These are phyloP conservation scores for Pythium coloratum DNA, from an alignment of 352 stramenopile species.

Conservation along the genomic window DNA sequence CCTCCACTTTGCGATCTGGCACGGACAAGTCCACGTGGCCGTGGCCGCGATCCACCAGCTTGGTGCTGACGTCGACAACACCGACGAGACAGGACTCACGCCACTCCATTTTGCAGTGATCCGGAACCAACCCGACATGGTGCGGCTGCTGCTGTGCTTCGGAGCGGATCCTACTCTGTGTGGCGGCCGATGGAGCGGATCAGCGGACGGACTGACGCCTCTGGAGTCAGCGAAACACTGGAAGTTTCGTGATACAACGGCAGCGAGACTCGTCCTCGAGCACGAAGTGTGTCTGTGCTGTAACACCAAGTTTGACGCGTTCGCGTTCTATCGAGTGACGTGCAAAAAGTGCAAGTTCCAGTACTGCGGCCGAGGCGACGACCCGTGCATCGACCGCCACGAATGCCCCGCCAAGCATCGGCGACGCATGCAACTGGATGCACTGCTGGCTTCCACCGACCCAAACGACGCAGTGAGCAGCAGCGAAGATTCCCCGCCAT, in stretches of 20 bases:
- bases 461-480: neutral
- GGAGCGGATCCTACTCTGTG: slow-evolving; percentile 37
- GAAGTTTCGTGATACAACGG: slow-evolving; percentile 67
- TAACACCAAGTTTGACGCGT: slow-evolving; percentile 68
- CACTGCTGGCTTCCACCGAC: neutral
- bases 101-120: slow-evolving; percentile 80
- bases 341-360: slow-evolving; percentile 56
- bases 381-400: slow-evolving; percentile 63
- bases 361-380: slow-evolving; percentile 49
- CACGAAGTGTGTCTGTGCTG: slow-evolving; percentile 79
- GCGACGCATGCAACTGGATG: neutral
- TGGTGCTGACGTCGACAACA: slow-evolving; percentile 68
- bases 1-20: slow-evolving; percentile 77
- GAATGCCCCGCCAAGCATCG: slow-evolving; percentile 49
- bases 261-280: slow-evolving; percentile 62
- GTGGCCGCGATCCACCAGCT: slow-evolving; percentile 65
- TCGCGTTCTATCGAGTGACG: slow-evolving; percentile 50
- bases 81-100: slow-evolving; percentile 64
- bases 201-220: slow-evolving; percentile 42
- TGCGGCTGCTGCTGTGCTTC: slow-evolving; percentile 60
- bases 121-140: slow-evolving; percentile 73
- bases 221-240: slow-evolving; percentile 61
- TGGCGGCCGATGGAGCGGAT: slow-evolving; percentile 42
- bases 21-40: slow-evolving; percentile 54
- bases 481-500: neutral